phyloP scores from a whole-genome alignment of 148 eudicot species.

The Cornus kousa region DNA sequence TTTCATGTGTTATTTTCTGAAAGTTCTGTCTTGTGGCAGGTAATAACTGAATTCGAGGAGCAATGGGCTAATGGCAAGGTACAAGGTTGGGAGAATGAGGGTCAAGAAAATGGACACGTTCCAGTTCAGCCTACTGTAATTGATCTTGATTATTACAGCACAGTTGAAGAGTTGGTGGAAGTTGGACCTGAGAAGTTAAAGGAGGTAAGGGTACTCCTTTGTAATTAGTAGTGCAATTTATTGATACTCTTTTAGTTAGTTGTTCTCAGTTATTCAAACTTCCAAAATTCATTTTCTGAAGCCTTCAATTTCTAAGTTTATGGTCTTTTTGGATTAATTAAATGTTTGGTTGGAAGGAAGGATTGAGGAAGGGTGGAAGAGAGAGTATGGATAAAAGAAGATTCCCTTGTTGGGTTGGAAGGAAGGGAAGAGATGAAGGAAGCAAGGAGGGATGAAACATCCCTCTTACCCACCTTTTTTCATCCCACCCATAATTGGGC shows the following conservation, averaged over 20 bases:
- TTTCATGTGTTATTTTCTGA: not conserved
- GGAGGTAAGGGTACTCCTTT: constrained; percentile 55
- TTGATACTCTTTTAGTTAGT: not conserved
- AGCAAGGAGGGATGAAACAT: too few species aligned
- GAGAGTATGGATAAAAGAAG: too few species aligned
- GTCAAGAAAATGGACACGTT: constrained; percentile 59
- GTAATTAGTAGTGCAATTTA: not conserved
- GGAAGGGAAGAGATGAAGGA: too few species aligned
- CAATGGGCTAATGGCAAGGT: constrained; percentile 68
- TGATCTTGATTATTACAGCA: constrained; percentile 87
- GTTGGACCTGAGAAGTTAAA: constrained; percentile 89
- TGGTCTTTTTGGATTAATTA: not conserved
- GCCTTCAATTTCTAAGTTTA: not conserved
- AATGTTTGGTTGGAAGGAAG: too few species aligned
- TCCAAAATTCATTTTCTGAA: not conserved
- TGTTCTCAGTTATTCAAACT: not conserved
- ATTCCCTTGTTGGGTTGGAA: too few species aligned
- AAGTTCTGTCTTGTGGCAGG: constrained; percentile 37
- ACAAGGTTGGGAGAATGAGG: constrained; percentile 77
- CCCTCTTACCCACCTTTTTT: too few species aligned
- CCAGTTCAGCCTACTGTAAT: constrained; percentile 37
- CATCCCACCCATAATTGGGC: too few species aligned
- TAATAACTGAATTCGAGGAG: constrained; percentile 84
- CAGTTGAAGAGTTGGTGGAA: constrained; percentile 80
- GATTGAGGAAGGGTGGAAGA: too few species aligned